Base-by-base conservation (phyloP, 306 rosid species). In the Vigna reflexopilosa region DNA sequence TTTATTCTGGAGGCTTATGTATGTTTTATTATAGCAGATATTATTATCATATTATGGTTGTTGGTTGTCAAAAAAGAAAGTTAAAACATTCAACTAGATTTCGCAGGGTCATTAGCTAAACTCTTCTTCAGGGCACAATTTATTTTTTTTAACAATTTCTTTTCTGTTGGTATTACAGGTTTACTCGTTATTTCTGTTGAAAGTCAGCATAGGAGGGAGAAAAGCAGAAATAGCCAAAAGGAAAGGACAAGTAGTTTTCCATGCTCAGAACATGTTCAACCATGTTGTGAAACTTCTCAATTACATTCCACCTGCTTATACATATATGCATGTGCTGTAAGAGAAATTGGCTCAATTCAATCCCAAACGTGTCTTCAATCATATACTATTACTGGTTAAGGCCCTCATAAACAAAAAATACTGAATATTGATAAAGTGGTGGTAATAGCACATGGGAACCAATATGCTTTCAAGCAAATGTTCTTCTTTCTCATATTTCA, bases 131-230 rank as follows among this genome's bases (percentile, higher is more conserved):
- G 52, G 40, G 24, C 22, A 34, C 17, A 1, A 26, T 58, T 65
- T 4, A 51, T 69, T 59, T 59, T 79, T 32, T 79, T 28, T 30
- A 59, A 67, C 49, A 49, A 50, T 15, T 42, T 57, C 34, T 79
- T 34, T 8, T 64, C 38, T 66, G 34, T 42, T 67, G 30, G 50
- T 67, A 42, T 20, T 67, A 44, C 17, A 58, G 69, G 51, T 22
- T 79, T 67, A 89, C 91, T 87, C 86, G 88, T 64, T 85, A 63
- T 67, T 75, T 82, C 56, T 40, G 79, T 85, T 72, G 81, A 82
- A 86, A 89, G 91, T 89, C 90, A 85, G 82, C 75, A 73, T 67
- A 78, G 73, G 77, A 47, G 17, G 64, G 80, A 17, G 70, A 55
- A 61, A 49, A 19, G 40, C 28, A 61, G 52, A 81, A 71, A 30